Evolutionary conservation across 2,329 filamentous ascomycete species (phyloP).

Genomic region (Xylaria sp.): DNA sequence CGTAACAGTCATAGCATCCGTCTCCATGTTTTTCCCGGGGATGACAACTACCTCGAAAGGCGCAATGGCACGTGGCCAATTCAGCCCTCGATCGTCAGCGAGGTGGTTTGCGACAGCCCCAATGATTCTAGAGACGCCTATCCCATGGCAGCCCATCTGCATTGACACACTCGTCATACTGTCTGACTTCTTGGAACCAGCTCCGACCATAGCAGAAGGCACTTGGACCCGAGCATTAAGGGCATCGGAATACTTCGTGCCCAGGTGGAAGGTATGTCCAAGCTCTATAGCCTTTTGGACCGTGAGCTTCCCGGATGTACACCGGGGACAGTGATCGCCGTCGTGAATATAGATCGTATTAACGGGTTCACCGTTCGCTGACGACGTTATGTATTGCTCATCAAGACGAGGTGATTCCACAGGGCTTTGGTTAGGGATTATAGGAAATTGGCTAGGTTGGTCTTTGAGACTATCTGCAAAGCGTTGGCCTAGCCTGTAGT

Average conservation of each 20-base stretch:
- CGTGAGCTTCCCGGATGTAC: slow-evolving; percentile 69
- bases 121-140: slow-evolving; percentile 90
- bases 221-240: slow-evolving; percentile 71
- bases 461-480: slow-evolving; percentile 35
- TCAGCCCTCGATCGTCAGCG: slow-evolving; percentile 77
- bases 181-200: slow-evolving; percentile 32
- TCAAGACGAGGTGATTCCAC: slow-evolving; percentile 32
- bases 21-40: slow-evolving; percentile 56
- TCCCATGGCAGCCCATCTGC: slow-evolving; percentile 97
- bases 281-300: slow-evolving; percentile 84
- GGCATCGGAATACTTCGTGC: slow-evolving; percentile 84
- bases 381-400: slow-evolving; percentile 37
- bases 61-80: slow-evolving; percentile 88
- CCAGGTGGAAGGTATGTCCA: slow-evolving; percentile 94
- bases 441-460: slow-evolving; percentile 20
- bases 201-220: slow-evolving; percentile 46
- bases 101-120: slow-evolving; percentile 84
- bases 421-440: slow-evolving; percentile 34
- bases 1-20: slow-evolving; percentile 68
- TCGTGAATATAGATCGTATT: slow-evolving; percentile 72
- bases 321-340: slow-evolving; percentile 79
- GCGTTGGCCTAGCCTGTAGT: slow-evolving; percentile 47
- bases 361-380: slow-evolving; percentile 53
- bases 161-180: slow-evolving; percentile 62
- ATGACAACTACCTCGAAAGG: slow-evolving; percentile 83